Percentiles rank a stretch among this genome's conserved stretches.
Conservation (phyloP, 257 asterid genomes). For the Coffea canephora region DNA sequence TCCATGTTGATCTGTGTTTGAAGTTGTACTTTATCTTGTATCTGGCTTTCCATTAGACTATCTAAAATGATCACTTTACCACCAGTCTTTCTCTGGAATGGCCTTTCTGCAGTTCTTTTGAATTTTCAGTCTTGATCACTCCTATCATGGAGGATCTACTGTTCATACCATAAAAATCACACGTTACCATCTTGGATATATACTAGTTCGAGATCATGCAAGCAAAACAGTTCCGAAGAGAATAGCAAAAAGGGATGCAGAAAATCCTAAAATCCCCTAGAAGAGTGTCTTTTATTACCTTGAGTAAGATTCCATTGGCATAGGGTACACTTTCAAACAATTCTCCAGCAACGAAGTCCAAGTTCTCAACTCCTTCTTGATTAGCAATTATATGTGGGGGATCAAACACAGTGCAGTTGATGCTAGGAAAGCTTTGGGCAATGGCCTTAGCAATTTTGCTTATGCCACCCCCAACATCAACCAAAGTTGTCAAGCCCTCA, state of each 20-base stretch:
- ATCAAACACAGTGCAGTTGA: too few species aligned
- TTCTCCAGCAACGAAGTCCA: slow-evolving; percentile 8
- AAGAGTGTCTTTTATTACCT: slow-evolving; percentile 4
- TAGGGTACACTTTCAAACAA: slow-evolving; percentile 27
- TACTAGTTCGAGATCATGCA: too few species aligned
- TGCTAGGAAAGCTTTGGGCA: too few species aligned
- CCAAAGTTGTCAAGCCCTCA: too few species aligned
- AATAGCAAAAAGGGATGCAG: too few species aligned
- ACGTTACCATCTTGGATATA: not conserved
- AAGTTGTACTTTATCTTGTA: not conserved
- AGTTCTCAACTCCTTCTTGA: too few species aligned
- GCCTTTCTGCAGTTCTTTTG: not conserved
- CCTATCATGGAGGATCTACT: slow-evolving; percentile 22
- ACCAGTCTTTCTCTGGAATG: slow-evolving; percentile 10
- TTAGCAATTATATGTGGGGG: too few species aligned
- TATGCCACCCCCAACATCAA: too few species aligned
- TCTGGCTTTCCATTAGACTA: not conserved
- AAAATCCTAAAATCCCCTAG: too few species aligned
- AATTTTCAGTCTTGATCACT: slow-evolving; percentile 24
- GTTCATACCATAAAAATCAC: not conserved
- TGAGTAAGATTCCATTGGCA: slow-evolving; percentile 22
- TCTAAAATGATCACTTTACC: slow-evolving; percentile 24
- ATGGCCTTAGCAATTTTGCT: too few species aligned
- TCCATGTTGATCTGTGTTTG: slow-evolving; percentile 8
- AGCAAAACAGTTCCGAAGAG: too few species aligned